Evolutionary conservation across 2,329 filamentous ascomycete genomes (phyloP).

Genomic region (Neoscytalidium dimidiatum): DNA sequence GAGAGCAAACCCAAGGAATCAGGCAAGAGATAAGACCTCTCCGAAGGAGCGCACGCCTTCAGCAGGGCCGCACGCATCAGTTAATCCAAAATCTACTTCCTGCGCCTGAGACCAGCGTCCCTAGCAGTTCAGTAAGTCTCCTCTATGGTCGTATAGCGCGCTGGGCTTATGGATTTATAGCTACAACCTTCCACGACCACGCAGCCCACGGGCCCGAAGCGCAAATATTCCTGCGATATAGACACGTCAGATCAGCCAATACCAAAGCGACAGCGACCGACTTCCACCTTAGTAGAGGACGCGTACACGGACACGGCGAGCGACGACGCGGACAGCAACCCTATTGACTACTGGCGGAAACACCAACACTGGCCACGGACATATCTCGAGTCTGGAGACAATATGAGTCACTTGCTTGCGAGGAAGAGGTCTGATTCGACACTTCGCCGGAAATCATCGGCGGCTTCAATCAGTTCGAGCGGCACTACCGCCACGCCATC

Average conservation of each 20-base stretch:
- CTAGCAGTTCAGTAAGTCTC: neutral
- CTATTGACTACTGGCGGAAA: conserved; percentile 6
- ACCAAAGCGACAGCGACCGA: neutral
- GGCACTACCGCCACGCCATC: neutral
- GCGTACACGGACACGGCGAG: neutral
- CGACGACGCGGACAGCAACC: neutral
- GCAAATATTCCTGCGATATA: neutral
- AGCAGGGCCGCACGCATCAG: neutral
- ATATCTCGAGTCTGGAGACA: neutral
- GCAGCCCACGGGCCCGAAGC: neutral
- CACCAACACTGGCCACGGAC: neutral
- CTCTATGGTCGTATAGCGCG: neutral
- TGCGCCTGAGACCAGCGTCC: neutral
- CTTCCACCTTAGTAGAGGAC: neutral
- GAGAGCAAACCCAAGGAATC: neutral
- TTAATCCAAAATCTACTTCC: neutral
- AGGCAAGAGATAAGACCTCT: neutral
- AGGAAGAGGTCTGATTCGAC: neutral
- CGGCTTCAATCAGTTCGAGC: neutral
- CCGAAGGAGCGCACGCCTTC: neutral
- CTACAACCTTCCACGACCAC: neutral
- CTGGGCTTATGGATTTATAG: neutral
- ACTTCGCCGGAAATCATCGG: neutral
- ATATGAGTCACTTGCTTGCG: neutral
- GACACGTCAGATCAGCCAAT: neutral